A percentile compares a stretch with the other conserved stretches of the same genome.
Evolutionary conservation across 2,329 filamentous ascomycete species (phyloP).

Genomic region (Fusarium anthophilum): DNA sequence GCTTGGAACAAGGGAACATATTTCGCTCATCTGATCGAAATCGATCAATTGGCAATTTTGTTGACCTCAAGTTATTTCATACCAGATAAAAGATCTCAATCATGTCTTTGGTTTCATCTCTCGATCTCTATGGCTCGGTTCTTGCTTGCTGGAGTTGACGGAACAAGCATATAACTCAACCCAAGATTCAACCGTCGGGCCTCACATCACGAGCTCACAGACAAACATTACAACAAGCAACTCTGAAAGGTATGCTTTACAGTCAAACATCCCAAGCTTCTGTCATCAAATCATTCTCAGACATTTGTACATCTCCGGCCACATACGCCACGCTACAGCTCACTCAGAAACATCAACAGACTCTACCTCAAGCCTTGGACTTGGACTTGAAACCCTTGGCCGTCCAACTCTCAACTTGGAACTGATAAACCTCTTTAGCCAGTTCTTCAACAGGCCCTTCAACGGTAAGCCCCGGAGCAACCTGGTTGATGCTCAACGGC

Average conservation of each 20-base stretch:
- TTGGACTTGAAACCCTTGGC: slow-evolving; percentile 21
- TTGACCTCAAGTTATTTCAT: background rate
- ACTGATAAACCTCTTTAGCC: slow-evolving; percentile 42
- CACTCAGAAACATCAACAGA: background rate
- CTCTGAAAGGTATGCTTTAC: background rate
- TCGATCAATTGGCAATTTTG: background rate
- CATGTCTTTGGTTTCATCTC: background rate
- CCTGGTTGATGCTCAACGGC: slow-evolving; percentile 42
- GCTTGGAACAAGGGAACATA: rapidly evolving
- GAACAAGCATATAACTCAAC: background rate
- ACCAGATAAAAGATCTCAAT: background rate
- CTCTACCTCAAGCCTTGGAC: slow-evolving; percentile 1
- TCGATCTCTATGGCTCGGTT: background rate
- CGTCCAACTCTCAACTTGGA: slow-evolving; percentile 41
- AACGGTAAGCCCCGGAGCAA: slow-evolving; percentile 43
- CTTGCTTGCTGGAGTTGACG: background rate
- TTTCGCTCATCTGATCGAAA: rapidly evolving
- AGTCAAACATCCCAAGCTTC: background rate
- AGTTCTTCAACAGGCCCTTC: slow-evolving; percentile 45
- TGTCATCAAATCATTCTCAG: background rate
- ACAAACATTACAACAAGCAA: background rate
- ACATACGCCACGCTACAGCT: background rate
- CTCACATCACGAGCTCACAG: background rate
- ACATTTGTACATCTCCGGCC: background rate
- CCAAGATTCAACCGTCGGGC: background rate